Conservation (phyloP, 805 yeast species). For the Lipomyces spencermartinsiae region DNA sequence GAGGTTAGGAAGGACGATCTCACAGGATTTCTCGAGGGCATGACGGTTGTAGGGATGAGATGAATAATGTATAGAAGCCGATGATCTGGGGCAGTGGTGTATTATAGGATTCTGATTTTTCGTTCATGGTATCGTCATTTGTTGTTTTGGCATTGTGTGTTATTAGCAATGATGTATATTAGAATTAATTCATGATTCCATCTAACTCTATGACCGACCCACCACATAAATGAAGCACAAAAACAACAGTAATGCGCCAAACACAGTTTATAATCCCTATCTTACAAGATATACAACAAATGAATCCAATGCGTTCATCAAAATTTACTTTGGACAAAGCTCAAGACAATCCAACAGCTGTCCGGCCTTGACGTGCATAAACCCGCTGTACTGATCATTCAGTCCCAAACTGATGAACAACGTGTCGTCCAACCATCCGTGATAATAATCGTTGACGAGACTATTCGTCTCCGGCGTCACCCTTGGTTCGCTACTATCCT, state of each 20-base stretch:
- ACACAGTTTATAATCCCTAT: neutral
- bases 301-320: neutral
- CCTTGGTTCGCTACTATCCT: neutral
- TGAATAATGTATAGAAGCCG: constrained; percentile 50
- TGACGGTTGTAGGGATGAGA: constrained; percentile 53
- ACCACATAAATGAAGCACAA: neutral
- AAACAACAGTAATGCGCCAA: neutral
- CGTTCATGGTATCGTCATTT: neutral
- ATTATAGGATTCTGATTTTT: neutral
- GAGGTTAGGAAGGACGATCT: constrained; percentile 89
- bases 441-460: constrained; percentile 27
- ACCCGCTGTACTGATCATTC: constrained; percentile 21
- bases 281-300: neutral
- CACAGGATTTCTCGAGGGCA: constrained; percentile 81
- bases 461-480: constrained; percentile 7
- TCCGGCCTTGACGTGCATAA: constrained; percentile 27
- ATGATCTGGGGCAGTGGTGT: neutral
- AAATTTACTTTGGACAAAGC: neutral
- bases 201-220: neutral
- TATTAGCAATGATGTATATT: neutral
- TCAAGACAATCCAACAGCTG: constrained; percentile 27
- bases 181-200: neutral
- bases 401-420: constrained; percentile 27
- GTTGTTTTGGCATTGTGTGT: neutral
- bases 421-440: constrained; percentile 35